phyloP scores from a whole-genome alignment of 139 green algal genomes.

The Ettlia oleoabundans region DNA sequence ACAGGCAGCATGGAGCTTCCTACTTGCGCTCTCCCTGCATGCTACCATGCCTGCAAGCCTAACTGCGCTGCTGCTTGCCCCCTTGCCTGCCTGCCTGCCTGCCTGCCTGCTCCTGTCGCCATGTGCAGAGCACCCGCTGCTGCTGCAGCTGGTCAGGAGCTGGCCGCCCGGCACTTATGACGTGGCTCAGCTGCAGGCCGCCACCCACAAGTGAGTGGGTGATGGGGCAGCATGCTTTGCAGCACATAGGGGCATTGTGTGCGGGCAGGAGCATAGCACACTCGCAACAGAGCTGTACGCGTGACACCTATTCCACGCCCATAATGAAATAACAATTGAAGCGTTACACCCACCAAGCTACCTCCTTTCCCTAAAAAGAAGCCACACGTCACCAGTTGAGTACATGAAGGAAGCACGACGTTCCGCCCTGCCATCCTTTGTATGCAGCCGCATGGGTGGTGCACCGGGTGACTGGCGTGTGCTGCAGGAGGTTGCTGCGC shows the following conservation, averaged over 20 bases:
- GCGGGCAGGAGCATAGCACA: not conserved
- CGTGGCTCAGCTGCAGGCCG: conserved; percentile 21
- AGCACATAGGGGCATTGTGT: not conserved
- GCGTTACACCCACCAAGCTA: not conserved
- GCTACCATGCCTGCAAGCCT: not conserved
- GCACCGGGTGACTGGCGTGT: conserved; percentile 41
- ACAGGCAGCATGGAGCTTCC: no score
- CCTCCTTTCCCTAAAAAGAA: no score
- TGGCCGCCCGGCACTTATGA: conserved; percentile 61
- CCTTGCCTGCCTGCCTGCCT: conserved; percentile 45
- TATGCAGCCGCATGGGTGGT: conserved; percentile 17
- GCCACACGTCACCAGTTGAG: no score
- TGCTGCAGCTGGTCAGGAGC: conserved; percentile 63
- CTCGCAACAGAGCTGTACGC: no score
- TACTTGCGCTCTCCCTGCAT: no score
- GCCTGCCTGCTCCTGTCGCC: not conserved
- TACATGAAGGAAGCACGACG: not conserved
- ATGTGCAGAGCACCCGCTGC: conserved; percentile 63
- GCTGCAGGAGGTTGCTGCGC: conserved; percentile 77
- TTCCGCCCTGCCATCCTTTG: not conserved
- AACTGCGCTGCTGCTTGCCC: conserved; percentile 59
- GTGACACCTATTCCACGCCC: no score
- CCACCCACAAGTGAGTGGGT: not conserved
- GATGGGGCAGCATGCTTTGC: not conserved
- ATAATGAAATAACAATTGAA: not conserved